Conservation (phyloP, 1,139 yeast genomes). For the Saccharomyces hybrid region DNA sequence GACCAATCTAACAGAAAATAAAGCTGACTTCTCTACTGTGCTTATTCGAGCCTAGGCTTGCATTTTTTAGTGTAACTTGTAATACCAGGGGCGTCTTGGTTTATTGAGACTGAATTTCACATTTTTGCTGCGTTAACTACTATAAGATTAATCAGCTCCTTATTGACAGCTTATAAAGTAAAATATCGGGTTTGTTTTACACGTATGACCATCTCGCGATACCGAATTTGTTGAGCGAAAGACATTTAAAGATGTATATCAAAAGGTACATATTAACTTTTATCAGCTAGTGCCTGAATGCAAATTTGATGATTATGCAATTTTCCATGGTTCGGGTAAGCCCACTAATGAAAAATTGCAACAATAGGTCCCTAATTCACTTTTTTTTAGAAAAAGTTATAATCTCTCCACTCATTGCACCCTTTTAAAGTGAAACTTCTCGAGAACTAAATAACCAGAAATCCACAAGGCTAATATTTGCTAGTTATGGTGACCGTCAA, state of each 20-base stretch:
- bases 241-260: not conserved
- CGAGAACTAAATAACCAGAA: not conserved
- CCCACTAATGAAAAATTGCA: not conserved
- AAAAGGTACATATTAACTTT: not conserved
- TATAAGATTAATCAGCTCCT: not conserved
- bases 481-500: slow-evolving; percentile 35
- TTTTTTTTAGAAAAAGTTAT: not conserved
- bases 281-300: not conserved
- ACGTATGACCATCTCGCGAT: too few relatives aligned
- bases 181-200: not conserved
- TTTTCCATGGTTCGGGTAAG: not conserved
- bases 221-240: too few relatives aligned
- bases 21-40: too few relatives aligned
- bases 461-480: not conserved
- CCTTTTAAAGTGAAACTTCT: not conserved
- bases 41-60: too few relatives aligned
- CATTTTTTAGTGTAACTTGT: too few relatives aligned
- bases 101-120: not conserved
- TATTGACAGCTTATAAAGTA: not conserved
- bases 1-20: too few relatives aligned
- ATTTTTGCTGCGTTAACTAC: not conserved
- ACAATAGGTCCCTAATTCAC: not conserved
- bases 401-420: not conserved
- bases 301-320: not conserved
- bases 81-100: too few relatives aligned